Base-by-base conservation (phyloP, 2,329 filamentous ascomycete genomes). In the Cryphonectria nitschkei region DNA sequence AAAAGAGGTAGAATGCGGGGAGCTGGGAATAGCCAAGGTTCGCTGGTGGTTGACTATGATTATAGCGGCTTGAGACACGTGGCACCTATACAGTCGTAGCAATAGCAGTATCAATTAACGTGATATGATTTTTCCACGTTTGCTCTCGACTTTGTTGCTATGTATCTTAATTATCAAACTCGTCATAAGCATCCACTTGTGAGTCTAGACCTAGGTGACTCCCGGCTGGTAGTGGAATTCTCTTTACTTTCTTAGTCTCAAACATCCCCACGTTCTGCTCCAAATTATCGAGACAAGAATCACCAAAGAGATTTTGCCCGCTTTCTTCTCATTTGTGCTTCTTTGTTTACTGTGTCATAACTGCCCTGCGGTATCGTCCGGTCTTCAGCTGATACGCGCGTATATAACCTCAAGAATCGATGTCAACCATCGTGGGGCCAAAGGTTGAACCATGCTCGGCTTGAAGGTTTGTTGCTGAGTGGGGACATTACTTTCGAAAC, bases 91-190 rank as follows among this genome's bases (percentile, higher is more conserved):
- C 1, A 54, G 7, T 39, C 29, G 14, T 56, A 66, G 43, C 64
- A 56, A 26, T 29, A 66, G 43, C 46, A 66, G 22, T 26, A 54
- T 66, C 29, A 41, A 66, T 66, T 16, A 32, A 54, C 50, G 32
- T 11, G 61, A 46, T 9, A 26, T 56, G 43, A 22, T 6, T 22
- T 32, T 39, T 6, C 41, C 2, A 6, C 9, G 32, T 39, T 22
- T 64, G 13, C 61, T 61, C 16, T 3, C 11, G 8, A 22, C 7
- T 61, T 34, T 61, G 4, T 16, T 39, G 16, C 43, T 22, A 8
- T 26, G 11, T 26, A 13, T 16, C 61, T 29, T 32, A 2, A 34
- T 58, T 32, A 9, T 34, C 34, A 26, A 26, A 26, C 26, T 26
- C 26, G 26, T 26, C 26, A 26, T 34, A 34, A 3, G 6, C 34